Percentiles rank a stretch among this genome's conserved stretches.
phyloP scores from a whole-genome alignment of 345 rosid genomes.

The Geranium brycei region DNA sequence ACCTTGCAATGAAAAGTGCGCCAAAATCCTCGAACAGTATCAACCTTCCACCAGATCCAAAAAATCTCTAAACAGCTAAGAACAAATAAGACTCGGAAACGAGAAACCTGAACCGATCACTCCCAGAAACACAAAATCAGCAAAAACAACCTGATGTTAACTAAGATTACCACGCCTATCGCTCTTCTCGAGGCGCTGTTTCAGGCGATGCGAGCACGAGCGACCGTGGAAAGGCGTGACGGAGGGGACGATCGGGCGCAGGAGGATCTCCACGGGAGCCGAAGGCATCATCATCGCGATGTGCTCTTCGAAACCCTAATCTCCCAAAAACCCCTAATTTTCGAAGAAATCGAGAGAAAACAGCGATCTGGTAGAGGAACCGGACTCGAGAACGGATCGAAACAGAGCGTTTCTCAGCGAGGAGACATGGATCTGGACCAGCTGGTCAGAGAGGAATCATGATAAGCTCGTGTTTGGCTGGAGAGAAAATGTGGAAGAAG shows the following conservation, averaged over 20 bases:
- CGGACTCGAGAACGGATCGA: not conserved
- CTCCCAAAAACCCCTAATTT: conserved; percentile 21
- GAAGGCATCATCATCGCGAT: conserved; percentile 61
- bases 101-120: not conserved
- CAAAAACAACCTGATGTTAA: conserved; percentile 28
- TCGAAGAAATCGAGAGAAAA: not conserved
- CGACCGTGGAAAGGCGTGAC: conserved; percentile 46
- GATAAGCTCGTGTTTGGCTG: not conserved
- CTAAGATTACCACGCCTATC: conserved; percentile 98
- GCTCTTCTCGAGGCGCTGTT: conserved; percentile 60
- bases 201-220: conserved; percentile 62
- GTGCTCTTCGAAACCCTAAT: conserved; percentile 74
- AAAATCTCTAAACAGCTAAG: not conserved
- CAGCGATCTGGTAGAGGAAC: not conserved
- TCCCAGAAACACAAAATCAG: not conserved
- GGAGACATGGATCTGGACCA: not conserved
- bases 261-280: conserved; percentile 39
- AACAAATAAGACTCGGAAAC: not conserved
- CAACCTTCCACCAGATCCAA: not conserved
- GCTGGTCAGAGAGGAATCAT: not conserved
- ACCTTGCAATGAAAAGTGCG: not conserved
- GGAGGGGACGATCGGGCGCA: conserved; percentile 37
- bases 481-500: not conserved
- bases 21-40: not conserved
- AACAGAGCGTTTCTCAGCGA: not conserved